phyloP scores from a whole-genome alignment of 225 moss, liverwort and hornwort genomes.

The Climacium dendroides region DNA sequence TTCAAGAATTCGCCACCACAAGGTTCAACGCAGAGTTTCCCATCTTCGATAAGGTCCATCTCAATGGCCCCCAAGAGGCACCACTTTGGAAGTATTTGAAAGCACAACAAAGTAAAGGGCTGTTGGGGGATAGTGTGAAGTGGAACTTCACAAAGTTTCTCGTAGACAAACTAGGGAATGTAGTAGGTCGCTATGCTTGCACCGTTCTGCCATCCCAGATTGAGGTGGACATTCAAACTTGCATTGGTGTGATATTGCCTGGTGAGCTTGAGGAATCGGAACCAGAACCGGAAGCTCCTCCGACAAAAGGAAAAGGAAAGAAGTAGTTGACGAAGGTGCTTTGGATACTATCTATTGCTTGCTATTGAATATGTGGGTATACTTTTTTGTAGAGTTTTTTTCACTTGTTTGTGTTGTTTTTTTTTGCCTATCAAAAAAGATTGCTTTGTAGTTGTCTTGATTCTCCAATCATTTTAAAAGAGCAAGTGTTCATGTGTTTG shows the following conservation, averaged over 20 bases:
- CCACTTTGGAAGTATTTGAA: conserved; percentile 72
- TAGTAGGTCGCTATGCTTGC: conserved; percentile 68
- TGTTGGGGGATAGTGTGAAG: conserved; percentile 61
- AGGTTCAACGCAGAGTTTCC: conserved; percentile 63
- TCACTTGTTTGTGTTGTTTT: too few relatives aligned
- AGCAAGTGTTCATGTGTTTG: neutral
- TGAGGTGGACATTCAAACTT: conserved; percentile 1
- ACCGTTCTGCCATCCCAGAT: conserved; percentile 51
- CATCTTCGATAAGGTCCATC: conserved; percentile 68
- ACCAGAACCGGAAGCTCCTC: neutral
- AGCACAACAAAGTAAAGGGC: conserved; percentile 35
- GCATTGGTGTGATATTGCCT: neutral
- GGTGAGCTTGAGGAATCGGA: neutral
- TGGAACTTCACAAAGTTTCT: conserved; percentile 91
- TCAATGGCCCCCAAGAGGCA: conserved; percentile 55
- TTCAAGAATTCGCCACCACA: conserved; percentile 55
- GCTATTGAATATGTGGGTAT: too few relatives aligned
- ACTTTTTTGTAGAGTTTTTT: neutral
- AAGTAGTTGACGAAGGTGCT: neutral
- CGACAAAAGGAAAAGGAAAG: neutral
- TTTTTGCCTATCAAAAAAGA: neutral
- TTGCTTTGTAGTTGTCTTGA: neutral
- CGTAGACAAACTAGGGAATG: conserved; percentile 60
- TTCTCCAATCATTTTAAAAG: neutral
- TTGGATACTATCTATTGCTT: neutral